Evolutionary conservation across 176 grass and related monocot genomes (phyloP).

Genomic region (Zoysia pacifica): DNA sequence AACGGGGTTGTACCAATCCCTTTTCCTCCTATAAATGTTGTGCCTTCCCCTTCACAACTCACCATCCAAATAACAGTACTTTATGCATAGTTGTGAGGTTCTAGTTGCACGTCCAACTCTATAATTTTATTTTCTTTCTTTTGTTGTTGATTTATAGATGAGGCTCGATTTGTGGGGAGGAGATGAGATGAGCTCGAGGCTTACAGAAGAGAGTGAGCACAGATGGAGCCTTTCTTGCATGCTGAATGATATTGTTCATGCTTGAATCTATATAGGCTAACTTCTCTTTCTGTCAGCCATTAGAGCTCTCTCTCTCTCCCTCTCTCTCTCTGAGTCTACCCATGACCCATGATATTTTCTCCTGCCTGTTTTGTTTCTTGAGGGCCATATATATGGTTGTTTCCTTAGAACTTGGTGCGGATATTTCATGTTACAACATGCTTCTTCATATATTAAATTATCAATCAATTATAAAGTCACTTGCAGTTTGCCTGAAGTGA

Average conservation of each 20-base stretch:
- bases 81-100: constrained; percentile 14
- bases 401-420: constrained; percentile 12
- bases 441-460: not conserved
- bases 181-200: constrained; percentile 39
- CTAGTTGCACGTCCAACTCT: not conserved
- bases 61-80: constrained; percentile 62
- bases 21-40: constrained; percentile 70
- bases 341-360: not conserved
- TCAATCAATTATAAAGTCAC: not conserved
- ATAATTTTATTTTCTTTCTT: not conserved
- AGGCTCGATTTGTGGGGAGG: not conserved
- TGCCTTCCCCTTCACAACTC: constrained; percentile 37
- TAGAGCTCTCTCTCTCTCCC: constrained; percentile 19
- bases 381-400: constrained; percentile 1
- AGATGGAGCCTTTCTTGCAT: constrained; percentile 83
- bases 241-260: constrained; percentile 47
- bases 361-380: not conserved
- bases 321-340: not conserved
- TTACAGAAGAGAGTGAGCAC: constrained; percentile 98
- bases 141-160: not conserved
- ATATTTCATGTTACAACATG: constrained; percentile 26
- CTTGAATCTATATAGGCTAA: constrained; percentile 75
- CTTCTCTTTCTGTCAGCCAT: constrained; percentile 72
- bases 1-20: constrained; percentile 15
- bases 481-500: not conserved